These are phyloP conservation scores for Dryadomyces sulphureus DNA, from an alignment of 2,329 filamentous ascomycete species.

Conservation along the genomic window DNA sequence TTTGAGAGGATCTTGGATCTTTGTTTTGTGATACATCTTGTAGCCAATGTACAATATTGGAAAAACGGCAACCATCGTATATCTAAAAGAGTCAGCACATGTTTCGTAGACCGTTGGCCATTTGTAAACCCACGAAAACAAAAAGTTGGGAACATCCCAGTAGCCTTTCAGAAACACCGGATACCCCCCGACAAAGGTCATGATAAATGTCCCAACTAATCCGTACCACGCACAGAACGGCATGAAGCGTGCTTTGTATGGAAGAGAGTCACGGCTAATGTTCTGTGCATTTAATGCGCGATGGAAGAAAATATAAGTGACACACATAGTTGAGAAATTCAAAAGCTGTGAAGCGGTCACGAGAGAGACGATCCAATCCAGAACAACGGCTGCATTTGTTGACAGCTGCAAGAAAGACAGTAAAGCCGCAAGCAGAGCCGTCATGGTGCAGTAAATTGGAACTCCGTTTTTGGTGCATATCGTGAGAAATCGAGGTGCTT, in stretches of 20 bases:
- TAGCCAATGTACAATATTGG: slow-evolving; percentile 44
- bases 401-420: slow-evolving; percentile 25
- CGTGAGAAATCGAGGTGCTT: slow-evolving; percentile 40
- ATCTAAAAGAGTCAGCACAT: slow-evolving; percentile 13
- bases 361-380: slow-evolving; percentile 23
- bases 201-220: slow-evolving; percentile 28
- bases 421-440: slow-evolving; percentile 7
- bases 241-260: slow-evolving; percentile 33
- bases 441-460: slow-evolving; percentile 18
- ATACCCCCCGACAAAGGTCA: slow-evolving; percentile 42
- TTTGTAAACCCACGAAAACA: slow-evolving; percentile 15
- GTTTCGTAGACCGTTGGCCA: no score
- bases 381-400: slow-evolving; percentile 20
- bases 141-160: slow-evolving; percentile 17
- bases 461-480: slow-evolving; percentile 22
- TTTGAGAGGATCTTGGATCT: slow-evolving; percentile 36
- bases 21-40: slow-evolving; percentile 51
- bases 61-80: slow-evolving; percentile 17
- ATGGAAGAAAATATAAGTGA: slow-evolving; percentile 32
- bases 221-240: slow-evolving; percentile 37
- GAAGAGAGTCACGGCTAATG: slow-evolving; percentile 23
- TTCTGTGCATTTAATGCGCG: slow-evolving; percentile 14
- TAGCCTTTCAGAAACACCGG: slow-evolving; percentile 24
- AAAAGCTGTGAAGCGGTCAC: slow-evolving; percentile 24
- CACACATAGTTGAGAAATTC: slow-evolving; percentile 29